A percentile compares a stretch with the other conserved stretches of the same genome.
Conservation (phyloP, 148 eudicot species). For the Amaranthus palmeri region DNA sequence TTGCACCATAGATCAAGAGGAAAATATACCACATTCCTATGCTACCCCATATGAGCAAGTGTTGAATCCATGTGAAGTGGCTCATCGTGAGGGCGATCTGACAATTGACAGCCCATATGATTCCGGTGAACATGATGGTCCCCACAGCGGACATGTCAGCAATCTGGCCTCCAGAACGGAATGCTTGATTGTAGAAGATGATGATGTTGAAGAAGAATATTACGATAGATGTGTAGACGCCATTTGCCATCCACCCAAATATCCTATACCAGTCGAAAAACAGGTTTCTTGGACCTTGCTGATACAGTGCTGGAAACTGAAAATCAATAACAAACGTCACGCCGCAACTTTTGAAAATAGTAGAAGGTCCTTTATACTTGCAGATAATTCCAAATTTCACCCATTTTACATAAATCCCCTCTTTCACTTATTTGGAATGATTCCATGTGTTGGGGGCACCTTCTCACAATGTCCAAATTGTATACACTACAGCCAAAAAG, state of each 20-base stretch:
- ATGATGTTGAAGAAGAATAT: conserved; percentile 66
- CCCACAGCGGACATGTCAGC: conserved; percentile 75
- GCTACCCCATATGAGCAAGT: conserved; percentile 75
- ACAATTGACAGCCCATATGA: conserved; percentile 80
- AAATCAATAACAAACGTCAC: background rate
- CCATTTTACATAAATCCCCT: too few species aligned
- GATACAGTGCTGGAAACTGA: conserved; percentile 90
- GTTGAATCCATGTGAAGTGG: conserved; percentile 95
- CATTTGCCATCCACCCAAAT: conserved; percentile 86
- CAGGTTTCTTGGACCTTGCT: conserved; percentile 82
- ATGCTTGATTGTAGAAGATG: conserved; percentile 66
- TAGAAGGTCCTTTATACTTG: too few species aligned
- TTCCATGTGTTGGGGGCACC: too few species aligned
- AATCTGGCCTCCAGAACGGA: conserved; percentile 53
- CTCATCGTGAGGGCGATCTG: conserved; percentile 86
- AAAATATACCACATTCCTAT: conserved; percentile 70
- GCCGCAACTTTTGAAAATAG: too few species aligned
- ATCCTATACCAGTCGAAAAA: conserved; percentile 86
- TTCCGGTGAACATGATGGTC: conserved; percentile 75
- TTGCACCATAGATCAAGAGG: conserved; percentile 50
- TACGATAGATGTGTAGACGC: conserved; percentile 63
- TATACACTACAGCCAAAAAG: too few species aligned
- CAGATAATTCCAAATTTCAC: too few species aligned
- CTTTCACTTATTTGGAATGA: too few species aligned
- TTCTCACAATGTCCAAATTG: too few species aligned